Evolutionary conservation across 768 basidiomycete species (phyloP), one percentile per base, ranked within the genome.

Genomic region (Mycena kentingensis): DNA sequence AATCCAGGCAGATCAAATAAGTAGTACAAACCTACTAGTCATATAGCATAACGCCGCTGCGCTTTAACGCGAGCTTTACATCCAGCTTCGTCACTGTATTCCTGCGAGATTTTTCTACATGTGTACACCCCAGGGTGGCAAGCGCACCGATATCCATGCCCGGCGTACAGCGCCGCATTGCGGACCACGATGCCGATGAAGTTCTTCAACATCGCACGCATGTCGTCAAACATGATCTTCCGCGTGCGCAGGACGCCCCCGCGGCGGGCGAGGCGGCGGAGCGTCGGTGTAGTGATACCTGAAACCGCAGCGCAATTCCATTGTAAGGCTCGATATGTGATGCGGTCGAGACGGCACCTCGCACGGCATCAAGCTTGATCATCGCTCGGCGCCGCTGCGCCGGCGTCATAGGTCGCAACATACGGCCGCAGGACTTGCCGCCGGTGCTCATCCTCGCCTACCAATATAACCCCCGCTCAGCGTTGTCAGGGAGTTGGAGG

Each of bases 31-130:
- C n/a, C n/a, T n/a, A n/a, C n/a, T n/a, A n/a, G n/a, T n/a, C n/a
- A 27, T 86, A 87, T 44, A 87, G 74, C 24, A 83, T 87, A 60
- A 82, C 75, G 32, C 80, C 80, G 7, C 77, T 80, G 39, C 77
- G 76, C 72, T 82, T 82, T 54, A 82, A 67, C 22, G 80, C 80
- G 50, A 82, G 81, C 19, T 82, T 79, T 35, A 82, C 87, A 65
- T 88, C 87, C 58, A 88, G 78, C 5, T 86, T 83, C 11, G 86
- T 87, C 50, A 87, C 86, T 80, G 82, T 19, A 82, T 77, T 70
- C 87, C 86, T 52, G 86, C 86, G 75, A 87, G 85, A 66, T 88
- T 87, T 29, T 87, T 88, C 76, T 88, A 88, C 36, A 87, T 88
- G 57, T 87, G 86, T 4, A 84, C 86, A 73, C 87, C 87, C 63